A percentile compares a stretch with the other conserved stretches of the same genome.
These are phyloP conservation scores for Hortiboletus campestris DNA, from an alignment of 768 basidiomycete genomes.

Conservation along the genomic window DNA sequence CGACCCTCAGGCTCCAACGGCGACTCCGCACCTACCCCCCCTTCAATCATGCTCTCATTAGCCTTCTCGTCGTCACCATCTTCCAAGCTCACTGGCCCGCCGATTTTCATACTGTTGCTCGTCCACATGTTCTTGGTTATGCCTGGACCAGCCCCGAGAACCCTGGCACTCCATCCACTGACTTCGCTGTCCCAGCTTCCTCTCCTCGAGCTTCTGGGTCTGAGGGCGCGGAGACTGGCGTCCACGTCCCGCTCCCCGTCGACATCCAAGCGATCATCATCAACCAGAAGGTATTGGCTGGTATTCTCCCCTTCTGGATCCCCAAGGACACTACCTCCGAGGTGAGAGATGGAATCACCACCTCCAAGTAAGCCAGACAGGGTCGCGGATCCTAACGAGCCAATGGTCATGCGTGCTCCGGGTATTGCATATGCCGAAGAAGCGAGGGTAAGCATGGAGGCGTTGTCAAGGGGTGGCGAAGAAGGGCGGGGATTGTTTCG, in stretches of 20 bases:
- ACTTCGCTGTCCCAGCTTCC: conserved; percentile 92
- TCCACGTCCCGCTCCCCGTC: conserved; percentile 64
- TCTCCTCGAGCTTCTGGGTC: conserved; percentile 80
- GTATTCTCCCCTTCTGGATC: conserved; percentile 57
- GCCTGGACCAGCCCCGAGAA: conserved; percentile 46
- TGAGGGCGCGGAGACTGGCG: conserved; percentile 86
- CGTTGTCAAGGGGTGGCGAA: conserved; percentile 88
- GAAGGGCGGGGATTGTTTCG: conserved; percentile 94
- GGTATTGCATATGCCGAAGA: conserved; percentile 87
- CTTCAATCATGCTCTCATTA: conserved; percentile 16
- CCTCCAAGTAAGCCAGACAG: conserved; percentile 51
- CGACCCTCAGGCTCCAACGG: conserved; percentile 4
- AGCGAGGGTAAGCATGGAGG: conserved; percentile 88
- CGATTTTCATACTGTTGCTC: conserved; percentile 59
- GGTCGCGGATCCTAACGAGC: conserved; percentile 42
- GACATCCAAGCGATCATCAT: conserved; percentile 58
- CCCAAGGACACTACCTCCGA: conserved; percentile 58
- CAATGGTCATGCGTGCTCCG: conserved; percentile 48
- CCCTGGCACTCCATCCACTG: conserved; percentile 81
- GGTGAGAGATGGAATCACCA: conserved; percentile 68
- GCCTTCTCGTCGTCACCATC: conserved; percentile 36
- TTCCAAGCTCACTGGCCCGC: conserved; percentile 50
- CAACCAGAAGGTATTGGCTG: conserved; percentile 64
- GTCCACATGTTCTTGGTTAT: conserved; percentile 59
- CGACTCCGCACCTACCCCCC: conserved; percentile 10